Evolutionary conservation across 331 rosid genomes (phyloP), one percentile per base, ranked within the genome.

Genomic region (Rhamnella rubrinervis): DNA sequence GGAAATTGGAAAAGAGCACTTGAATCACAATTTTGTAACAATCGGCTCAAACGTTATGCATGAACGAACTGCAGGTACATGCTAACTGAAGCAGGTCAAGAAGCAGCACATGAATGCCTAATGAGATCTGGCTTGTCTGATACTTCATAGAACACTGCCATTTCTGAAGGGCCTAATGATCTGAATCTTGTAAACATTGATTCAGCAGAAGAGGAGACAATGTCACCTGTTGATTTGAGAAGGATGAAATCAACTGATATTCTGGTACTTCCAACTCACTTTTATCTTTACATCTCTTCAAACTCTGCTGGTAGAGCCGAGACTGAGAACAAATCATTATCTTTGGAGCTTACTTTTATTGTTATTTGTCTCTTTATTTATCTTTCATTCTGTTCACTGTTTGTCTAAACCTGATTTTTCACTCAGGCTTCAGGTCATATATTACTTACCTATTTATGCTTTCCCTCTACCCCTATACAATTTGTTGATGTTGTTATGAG

Each of bases 41-140:
- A 50, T 62, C 41, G 38, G 57, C 6, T 61, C 72, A n/a, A 44
- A 61, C 26, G 64, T 38, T 70, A 65, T 40, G 60, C 68, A 39
- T 52, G 56, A 31, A 40, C 18, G 46, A 68, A 57, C 55, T 77
- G 67, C 72, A 93, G 98, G 87, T 93, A 87, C 88, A 93, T 93
- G 98, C 83, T 91, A 62, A 93, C 96, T 21, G 77, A 77, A 79
- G 98, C 91, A 83, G 98, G 98, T 63, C 77, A 91, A 77, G 95
- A 85, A 76, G 89, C 87, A 50, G 98, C 96, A 55, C n/a, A 66
- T 38, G 97, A 93, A 59, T 91, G 97, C 81, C 90, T 88, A 14
- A 23, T 41, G 83, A 85, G 98, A 73, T 93, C 98, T 80, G 96
- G 98, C 74, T 70, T 91, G 77, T 64, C 67, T 10, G 81, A 80